These are phyloP conservation scores for Ecytonucleospora hepatopenaei DNA, from an alignment of 371 early-diverging fungal species.

Conservation along the genomic window DNA sequence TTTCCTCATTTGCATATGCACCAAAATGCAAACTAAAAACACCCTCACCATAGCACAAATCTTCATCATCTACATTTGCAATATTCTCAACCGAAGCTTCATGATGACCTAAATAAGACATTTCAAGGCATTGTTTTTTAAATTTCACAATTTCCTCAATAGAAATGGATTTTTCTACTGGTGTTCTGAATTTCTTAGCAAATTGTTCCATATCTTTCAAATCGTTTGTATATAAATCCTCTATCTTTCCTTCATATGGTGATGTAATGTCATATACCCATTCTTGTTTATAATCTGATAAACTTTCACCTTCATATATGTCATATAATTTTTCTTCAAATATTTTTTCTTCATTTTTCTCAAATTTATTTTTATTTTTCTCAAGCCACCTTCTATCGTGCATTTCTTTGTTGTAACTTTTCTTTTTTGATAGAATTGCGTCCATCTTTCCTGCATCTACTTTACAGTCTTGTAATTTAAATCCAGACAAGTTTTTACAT, in stretches of 20 bases:
- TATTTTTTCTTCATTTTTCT: not conserved
- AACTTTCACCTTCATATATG: conserved; percentile 34
- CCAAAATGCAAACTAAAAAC: not conserved
- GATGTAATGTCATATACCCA: conserved; percentile 24
- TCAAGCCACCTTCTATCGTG: not conserved
- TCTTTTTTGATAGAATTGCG: not conserved
- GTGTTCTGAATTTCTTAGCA: not conserved
- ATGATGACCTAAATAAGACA: not conserved
- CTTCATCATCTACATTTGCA: not conserved
- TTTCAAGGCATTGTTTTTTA: not conserved
- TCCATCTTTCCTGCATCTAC: not conserved
- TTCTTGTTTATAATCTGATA: conserved; percentile 37
- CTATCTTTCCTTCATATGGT: conserved; percentile 15
- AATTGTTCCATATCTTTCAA: not conserved
- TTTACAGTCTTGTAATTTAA: not conserved
- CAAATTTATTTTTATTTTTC: not conserved
- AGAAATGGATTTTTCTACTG: not conserved
- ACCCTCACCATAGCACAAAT: not conserved
- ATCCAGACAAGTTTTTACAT: conserved; percentile 27
- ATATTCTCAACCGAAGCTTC: not conserved
- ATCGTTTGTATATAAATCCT: not conserved
- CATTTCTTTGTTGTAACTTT: not conserved
- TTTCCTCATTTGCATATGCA: not conserved
- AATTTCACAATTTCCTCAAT: not conserved
- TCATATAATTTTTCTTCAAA: conserved; percentile 21